phyloP scores from a whole-genome alignment of 345 rosid genomes.

The Eucalyptus lansdowneana region DNA sequence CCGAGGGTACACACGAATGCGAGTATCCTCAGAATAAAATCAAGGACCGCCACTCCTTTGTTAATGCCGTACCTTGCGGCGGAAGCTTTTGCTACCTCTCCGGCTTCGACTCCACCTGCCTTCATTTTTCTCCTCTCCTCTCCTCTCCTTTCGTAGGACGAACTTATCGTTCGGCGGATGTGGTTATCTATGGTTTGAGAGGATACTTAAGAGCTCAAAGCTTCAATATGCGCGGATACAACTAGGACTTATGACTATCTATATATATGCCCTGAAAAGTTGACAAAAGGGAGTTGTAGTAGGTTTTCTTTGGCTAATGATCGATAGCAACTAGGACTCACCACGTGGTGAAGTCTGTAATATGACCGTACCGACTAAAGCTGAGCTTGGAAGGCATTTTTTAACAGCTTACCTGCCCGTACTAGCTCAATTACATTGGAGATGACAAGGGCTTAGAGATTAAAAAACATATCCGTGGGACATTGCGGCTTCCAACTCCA shows the following conservation, averaged over 20 bases:
- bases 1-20: conserved; percentile 23
- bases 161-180: not conserved
- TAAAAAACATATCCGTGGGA: not conserved
- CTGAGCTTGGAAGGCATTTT: not conserved
- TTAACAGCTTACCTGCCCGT: not conserved
- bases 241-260: not conserved
- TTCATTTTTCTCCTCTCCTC: not conserved
- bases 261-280: not conserved
- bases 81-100: conserved; percentile 5
- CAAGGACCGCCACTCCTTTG: conserved; percentile 19
- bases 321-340: not conserved
- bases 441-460: not conserved
- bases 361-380: not conserved
- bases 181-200: not conserved
- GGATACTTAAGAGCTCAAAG: not conserved
- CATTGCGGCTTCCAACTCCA: conserved; percentile 1
- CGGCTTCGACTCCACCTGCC: conserved; percentile 22
- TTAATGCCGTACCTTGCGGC: conserved; percentile 1
- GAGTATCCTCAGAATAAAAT: conserved; percentile 28
- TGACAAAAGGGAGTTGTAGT: not conserved
- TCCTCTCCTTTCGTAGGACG: not conserved
- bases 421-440: not conserved
- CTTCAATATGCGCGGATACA: not conserved
- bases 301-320: not conserved
- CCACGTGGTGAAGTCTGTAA: not conserved